phyloP scores from a whole-genome alignment of 768 basidiomycete species.

The Pulveroboletus sp. region DNA sequence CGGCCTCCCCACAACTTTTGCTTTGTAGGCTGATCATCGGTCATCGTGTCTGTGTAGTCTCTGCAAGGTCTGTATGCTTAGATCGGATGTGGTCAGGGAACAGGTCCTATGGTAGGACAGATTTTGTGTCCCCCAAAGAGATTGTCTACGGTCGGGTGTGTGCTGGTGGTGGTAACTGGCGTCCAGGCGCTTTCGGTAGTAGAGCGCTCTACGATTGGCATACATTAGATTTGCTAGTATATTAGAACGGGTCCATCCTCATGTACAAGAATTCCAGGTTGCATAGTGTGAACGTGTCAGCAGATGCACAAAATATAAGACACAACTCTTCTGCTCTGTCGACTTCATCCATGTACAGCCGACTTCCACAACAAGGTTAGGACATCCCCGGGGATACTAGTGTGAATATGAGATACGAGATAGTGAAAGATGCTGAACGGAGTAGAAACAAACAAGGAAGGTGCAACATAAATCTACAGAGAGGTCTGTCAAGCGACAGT shows the following conservation, averaged over 20 bases:
- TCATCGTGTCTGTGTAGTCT: slow-evolving; percentile 23
- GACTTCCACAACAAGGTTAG: background rate
- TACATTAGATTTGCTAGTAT: background rate
- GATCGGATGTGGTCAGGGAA: background rate
- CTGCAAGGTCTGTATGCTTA: background rate
- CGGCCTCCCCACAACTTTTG: slow-evolving; percentile 87
- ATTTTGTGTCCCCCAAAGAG: too few relatives aligned
- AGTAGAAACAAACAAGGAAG: background rate
- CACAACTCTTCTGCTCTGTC: slow-evolving; percentile 2
- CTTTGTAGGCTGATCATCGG: slow-evolving; percentile 42
- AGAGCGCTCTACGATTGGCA: too few relatives aligned
- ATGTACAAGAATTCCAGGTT: background rate
- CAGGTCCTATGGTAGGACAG: too few relatives aligned
- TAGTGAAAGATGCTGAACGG: slow-evolving; percentile 9
- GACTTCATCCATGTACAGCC: slow-evolving; percentile 10
- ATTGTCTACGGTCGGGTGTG: too few relatives aligned
- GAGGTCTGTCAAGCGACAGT: background rate
- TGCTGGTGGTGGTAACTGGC: too few relatives aligned
- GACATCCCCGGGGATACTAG: background rate
- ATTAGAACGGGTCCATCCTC: background rate
- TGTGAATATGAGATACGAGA: slow-evolving; percentile 4
- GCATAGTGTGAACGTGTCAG: slow-evolving; percentile 3
- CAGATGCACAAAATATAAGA: slow-evolving; percentile 7
- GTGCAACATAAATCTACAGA: slow-evolving; percentile 11
- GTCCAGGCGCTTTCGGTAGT: too few relatives aligned